phyloP scores from a whole-genome alignment of 2,329 filamentous ascomycete species.

The Beauveria varroae region DNA sequence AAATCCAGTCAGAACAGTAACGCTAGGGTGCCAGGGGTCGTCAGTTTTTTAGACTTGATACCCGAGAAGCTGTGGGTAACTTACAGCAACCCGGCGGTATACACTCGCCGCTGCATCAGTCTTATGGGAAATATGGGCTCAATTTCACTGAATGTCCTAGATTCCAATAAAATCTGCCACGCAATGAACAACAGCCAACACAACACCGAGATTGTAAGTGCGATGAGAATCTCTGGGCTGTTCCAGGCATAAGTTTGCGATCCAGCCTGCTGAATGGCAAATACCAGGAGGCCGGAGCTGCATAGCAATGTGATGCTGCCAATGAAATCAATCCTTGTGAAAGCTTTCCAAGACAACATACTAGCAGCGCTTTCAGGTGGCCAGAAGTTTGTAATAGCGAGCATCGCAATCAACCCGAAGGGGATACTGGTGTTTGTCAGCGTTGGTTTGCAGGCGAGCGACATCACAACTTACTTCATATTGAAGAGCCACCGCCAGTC shows the following conservation, averaged over 20 bases:
- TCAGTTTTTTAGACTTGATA: conserved; percentile 11
- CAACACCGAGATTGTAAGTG: conserved; percentile 39
- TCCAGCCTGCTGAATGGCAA: conserved; percentile 49
- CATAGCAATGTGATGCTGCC: conserved; percentile 43
- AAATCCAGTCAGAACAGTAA: conserved; percentile 50
- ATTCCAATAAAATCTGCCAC: conserved; percentile 43
- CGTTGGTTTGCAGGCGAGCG: conserved; percentile 4
- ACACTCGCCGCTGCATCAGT: conserved; percentile 40
- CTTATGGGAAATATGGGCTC: conserved; percentile 49
- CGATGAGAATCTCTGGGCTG: conserved; percentile 41
- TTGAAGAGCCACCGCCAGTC: conserved; percentile 55
- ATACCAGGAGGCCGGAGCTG: conserved; percentile 47
- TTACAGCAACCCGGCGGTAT: conserved; percentile 43
- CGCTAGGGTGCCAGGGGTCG: conserved; percentile 25
- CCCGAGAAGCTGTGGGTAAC: conserved; percentile 15
- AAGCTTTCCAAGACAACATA: conserved; percentile 32
- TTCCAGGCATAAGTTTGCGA: conserved; percentile 44
- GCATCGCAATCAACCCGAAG: conserved; percentile 38
- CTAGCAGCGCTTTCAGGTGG: conserved; percentile 29
- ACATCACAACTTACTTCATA: conserved; percentile 43
- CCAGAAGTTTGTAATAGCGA: conserved; percentile 40
- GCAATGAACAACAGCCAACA: conserved; percentile 41
- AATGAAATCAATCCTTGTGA: conserved; percentile 44
- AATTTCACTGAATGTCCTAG: conserved; percentile 29
- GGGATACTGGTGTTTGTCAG: conserved; percentile 34